Base-by-base conservation (phyloP, 1,284 basidiomycete genomes). In the Fistulinella staudtii region DNA sequence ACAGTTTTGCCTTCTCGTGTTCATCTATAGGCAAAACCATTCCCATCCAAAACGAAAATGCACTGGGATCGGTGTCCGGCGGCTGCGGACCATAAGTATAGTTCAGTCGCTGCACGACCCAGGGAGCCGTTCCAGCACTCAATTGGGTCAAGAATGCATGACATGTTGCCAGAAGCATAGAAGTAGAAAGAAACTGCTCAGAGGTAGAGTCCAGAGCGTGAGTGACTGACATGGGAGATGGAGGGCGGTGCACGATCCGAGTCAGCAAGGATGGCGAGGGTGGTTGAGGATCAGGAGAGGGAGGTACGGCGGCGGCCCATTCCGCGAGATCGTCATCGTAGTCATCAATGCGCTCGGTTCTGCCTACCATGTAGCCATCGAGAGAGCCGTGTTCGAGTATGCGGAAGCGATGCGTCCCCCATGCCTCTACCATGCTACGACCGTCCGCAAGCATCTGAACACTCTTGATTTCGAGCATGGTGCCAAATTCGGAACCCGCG, bases 21-120 rank as follows among this genome's bases (percentile, higher is more conserved):
- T 96, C 92, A 61, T 95, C 91, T 57, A 97, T 93, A n/a, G 93
- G 94, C 50, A 97, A 82, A 17, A 95, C 80, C 61, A 85, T 73
- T 1, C 89, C 91, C 72, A 96, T 91, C 89, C 91, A 97, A 65
- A 89, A 96, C 28, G 81, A 80, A 61, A 95, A 93, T 33, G 76
- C 71, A 30, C 75, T 74, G 0, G 83, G 76, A 61, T 88, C 80
- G 8, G 57, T 73, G 50, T 67, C 81, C 64, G 81, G 77, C 1
- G 83, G 87, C 74, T 87, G 84, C 3, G 76, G 71, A 5, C 89
- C 88, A 56, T 84, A 86, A 0, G 82, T 80, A 53, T 76, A 79
- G 61, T 89, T 83, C 38, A 96, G 74, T 36, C 90, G 80, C 58
- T 93, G 89, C 4, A 91, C 79, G 28, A 96, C 82, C 88, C 93